Evolutionary conservation across 2,329 filamentous ascomycete species (phyloP), one percentile per base, ranked within the genome.

Genomic region (Aplosporella prunicola): DNA sequence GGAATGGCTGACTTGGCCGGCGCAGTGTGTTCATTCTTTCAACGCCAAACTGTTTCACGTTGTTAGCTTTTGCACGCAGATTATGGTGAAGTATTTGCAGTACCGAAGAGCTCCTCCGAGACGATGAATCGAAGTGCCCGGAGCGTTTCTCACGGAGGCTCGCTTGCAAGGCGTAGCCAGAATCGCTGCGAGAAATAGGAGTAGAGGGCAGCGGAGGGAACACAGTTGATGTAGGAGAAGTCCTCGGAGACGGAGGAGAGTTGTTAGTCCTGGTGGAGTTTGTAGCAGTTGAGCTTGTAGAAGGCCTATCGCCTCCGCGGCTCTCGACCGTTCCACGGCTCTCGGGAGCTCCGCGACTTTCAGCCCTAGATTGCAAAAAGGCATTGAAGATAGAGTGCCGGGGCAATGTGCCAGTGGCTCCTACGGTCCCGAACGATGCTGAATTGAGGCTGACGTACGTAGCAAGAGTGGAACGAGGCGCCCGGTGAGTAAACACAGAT

Each of bases 121-220:
- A 82, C 46, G 68, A 62, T 40, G 81, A 76, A 51, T 91, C 83
- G 48, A 96, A 94, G 56, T 95, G 86, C 2, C 84, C 88, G 3
- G 91, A 96, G 35, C 89, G 77, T 66, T 96, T 98, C 62, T 96
- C 91, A 20, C 87, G 78, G 40, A 98, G 67, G 4, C 85, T 93
- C 13, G 83, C 78, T 45, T 88, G 80, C 39, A 94, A 67, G 23
- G 85, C 83, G 58, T 91, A 93, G 2, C 86, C 89, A 4, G 89
- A 95, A 55, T 98, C 91, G 51, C 82, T 93, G 11, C 87, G 75
- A 5, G 87, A 93, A n/a, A 83, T 75, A 0, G 84, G 81, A 3
- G 84, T 89, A 3, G 74, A 73, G 3, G 83, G 81, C 60, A 85
- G 67, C 7, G 85, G 82, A 9, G 83, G 79, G 55, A 93, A 94